Evolutionary conservation across 176 grass and related monocot genomes (phyloP).

Genomic region (Puccinellia tenuiflora): DNA sequence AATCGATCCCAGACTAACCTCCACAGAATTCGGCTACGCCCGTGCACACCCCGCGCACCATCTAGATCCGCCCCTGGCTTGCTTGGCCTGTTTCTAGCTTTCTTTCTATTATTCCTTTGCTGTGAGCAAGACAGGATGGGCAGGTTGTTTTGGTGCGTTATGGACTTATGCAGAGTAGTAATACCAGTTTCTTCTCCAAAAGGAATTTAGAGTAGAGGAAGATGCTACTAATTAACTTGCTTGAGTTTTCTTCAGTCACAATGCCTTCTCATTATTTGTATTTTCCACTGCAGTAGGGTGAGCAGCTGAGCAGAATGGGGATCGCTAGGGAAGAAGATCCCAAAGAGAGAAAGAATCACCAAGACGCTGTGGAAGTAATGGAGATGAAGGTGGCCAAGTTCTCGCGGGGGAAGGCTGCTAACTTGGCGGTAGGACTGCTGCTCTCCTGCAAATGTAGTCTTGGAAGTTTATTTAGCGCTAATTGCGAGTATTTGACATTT

Average conservation of each 20-base stretch:
- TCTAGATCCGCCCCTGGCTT: too few species aligned
- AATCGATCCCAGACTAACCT: too few species aligned
- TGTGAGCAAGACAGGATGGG: too few species aligned
- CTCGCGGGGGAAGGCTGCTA: conserved; percentile 52
- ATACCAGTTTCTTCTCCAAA: neutral
- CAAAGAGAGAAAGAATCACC: neutral
- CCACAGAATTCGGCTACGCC: too few species aligned
- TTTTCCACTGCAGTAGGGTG: neutral
- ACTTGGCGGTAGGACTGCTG: conserved; percentile 51
- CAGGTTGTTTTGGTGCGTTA: neutral
- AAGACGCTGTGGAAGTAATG: conserved; percentile 47
- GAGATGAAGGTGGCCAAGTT: conserved; percentile 67
- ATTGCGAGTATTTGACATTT: conserved; percentile 11
- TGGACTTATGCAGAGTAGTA: too few species aligned
- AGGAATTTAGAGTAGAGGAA: neutral
- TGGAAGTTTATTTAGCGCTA: neutral
- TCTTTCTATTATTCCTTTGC: too few species aligned
- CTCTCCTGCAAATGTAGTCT: neutral
- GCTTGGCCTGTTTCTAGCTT: too few species aligned
- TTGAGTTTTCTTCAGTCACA: neutral
- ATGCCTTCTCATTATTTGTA: neutral
- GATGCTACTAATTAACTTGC: neutral
- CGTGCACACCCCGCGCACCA: too few species aligned
- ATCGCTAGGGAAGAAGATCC: neutral
- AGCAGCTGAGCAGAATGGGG: neutral